Evolutionary conservation across 305 asterid genomes (phyloP), one percentile per base, ranked within the genome.

Genomic region (Solanum aculeatissimum): DNA sequence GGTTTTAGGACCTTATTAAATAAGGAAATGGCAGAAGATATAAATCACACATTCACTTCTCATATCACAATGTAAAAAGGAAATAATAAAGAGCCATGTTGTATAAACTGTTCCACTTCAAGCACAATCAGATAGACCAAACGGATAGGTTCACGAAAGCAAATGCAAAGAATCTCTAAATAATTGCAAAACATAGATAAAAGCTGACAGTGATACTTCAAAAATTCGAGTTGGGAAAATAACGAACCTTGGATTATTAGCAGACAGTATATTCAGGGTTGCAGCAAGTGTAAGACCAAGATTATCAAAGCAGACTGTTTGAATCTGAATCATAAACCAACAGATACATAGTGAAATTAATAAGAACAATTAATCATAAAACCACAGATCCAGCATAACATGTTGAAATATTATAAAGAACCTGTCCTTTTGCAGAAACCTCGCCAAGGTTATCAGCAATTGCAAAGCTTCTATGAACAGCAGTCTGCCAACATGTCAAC

Each of bases 381-480:
- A 66, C 74, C 21, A 32, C 45, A 66, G 23, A 66, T 49, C 65
- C 19, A 77, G 45, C 11, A 77, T 51, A 63, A 53, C 27, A 6
- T 19, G 27, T 49, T 77, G 63, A 38, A 84, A 51, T 47, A 63
- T 29, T 35, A 55, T 21, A 74, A 54, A 3, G 38, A 72, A 95
- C 99, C 97, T 95, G 99, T 86, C 94, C 89, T 85, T 95, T 97
- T 68, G 98, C 98, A 81, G 99, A 97, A 87, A 97, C 91, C 90
- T 95, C 98, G 74, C 98, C 98, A 84, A 97, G 92, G 90, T 95
- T 97, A 88, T 95, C 98, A 6, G 94, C 87, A 54, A 92, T 87
- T 51, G 99, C 98, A 90, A 97, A 97, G 92, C 98, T 97, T 93
- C 94, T 89, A 85, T 97, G 96, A 72, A 97, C 98, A 85, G 98